Conservation (phyloP, 2,329 filamentous ascomycete species). For the Fusarium hainanense region DNA sequence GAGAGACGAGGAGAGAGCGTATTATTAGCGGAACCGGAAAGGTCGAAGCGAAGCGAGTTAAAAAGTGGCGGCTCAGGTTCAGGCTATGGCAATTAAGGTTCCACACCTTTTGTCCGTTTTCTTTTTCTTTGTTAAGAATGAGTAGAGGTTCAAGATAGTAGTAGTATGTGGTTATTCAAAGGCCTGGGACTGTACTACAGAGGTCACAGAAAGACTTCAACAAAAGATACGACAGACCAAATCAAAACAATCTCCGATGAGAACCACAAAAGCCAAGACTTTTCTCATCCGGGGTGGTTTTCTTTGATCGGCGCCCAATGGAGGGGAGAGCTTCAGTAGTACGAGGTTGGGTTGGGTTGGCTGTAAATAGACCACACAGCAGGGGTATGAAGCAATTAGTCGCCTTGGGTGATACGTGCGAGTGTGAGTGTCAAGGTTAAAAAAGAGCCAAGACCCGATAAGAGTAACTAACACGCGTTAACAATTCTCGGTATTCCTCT, state of each 20-base stretch:
- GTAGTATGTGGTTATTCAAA: background rate
- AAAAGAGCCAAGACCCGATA: slow-evolving; percentile 10
- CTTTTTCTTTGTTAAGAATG: slow-evolving; percentile 7
- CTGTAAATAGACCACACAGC: slow-evolving; percentile 17
- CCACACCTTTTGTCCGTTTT: slow-evolving; percentile 37
- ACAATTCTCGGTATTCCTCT: slow-evolving; percentile 12
- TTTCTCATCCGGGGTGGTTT: slow-evolving; percentile 28
- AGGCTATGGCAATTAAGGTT: slow-evolving; percentile 41
- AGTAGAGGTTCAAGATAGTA: background rate
- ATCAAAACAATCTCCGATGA: slow-evolving; percentile 27
- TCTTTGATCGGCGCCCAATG: slow-evolving; percentile 38
- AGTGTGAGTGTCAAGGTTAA: slow-evolving; percentile 3
- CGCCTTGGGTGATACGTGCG: slow-evolving; percentile 23
- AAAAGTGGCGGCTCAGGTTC: slow-evolving; percentile 40
- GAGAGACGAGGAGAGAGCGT: background rate
- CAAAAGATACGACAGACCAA: background rate
- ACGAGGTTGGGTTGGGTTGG: slow-evolving; percentile 31
- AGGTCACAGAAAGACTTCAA: slow-evolving; percentile 4
- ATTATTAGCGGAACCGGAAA: slow-evolving; percentile 37
- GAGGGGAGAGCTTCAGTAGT: slow-evolving; percentile 33
- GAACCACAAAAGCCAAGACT: slow-evolving; percentile 30
- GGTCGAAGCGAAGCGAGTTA: slow-evolving; percentile 34
- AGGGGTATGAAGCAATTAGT: slow-evolving; percentile 26
- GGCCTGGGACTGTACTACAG: background rate
- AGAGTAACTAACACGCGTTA: background rate